Conservation (phyloP, 371 early-diverging fungal genomes). For the Phascolomyces articulosus region DNA sequence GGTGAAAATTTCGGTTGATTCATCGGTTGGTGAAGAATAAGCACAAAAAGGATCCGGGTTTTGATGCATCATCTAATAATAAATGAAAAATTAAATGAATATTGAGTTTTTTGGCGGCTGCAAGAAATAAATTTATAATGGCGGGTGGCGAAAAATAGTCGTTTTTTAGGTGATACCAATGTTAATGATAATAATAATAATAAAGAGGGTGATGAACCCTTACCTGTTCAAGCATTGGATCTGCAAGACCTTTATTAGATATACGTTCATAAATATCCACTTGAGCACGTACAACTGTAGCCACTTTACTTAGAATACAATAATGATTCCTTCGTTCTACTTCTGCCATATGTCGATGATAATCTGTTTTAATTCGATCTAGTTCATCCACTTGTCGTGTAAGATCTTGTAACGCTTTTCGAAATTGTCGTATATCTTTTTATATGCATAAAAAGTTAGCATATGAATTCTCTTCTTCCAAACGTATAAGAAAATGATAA, state of each 20-base stretch:
- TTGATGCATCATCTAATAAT: conserved; percentile 53
- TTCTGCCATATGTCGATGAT: conserved; percentile 48
- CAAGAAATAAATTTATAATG: too few relatives aligned
- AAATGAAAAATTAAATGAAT: neutral
- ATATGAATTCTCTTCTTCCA: too few relatives aligned
- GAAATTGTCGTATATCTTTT: conserved; percentile 49
- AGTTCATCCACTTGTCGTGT: conserved; percentile 57
- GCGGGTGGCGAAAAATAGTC: too few relatives aligned
- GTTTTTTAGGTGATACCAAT: too few relatives aligned
- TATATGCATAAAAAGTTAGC: too few relatives aligned
- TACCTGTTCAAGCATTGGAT: conserved; percentile 53
- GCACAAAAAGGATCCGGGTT: conserved; percentile 57
- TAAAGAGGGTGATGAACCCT: conserved; percentile 6
- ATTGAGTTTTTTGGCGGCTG: neutral
- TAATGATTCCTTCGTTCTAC: conserved; percentile 51
- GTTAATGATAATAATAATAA: too few relatives aligned
- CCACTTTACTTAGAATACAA: conserved; percentile 45
- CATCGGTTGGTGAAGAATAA: conserved; percentile 43
- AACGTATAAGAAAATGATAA: too few relatives aligned
- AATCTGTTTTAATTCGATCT: conserved; percentile 50
- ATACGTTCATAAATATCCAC: conserved; percentile 57
- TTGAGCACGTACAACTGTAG: conserved; percentile 53
- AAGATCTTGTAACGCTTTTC: conserved; percentile 46
- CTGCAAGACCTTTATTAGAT: conserved; percentile 53
- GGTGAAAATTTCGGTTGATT: conserved; percentile 52